These are phyloP conservation scores for Naematelia encephala DNA, from an alignment of 768 basidiomycete genomes.

Conservation along the genomic window DNA sequence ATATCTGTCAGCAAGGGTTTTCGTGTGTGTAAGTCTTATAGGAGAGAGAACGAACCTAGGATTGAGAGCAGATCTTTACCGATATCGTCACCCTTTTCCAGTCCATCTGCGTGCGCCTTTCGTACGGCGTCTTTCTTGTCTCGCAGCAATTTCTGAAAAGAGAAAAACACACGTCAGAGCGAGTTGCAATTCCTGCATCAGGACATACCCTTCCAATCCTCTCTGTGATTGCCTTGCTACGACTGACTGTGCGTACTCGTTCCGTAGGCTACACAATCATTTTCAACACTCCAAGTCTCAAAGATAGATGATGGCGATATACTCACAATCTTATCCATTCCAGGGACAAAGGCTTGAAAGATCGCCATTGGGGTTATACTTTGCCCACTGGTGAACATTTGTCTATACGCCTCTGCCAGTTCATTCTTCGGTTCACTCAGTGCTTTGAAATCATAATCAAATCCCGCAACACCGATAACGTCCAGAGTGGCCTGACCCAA, in stretches of 20 bases:
- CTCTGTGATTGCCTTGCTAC: conserved; percentile 56
- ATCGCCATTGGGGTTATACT: conserved; percentile 20
- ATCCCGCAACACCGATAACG: conserved; percentile 73
- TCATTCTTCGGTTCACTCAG: conserved; percentile 81
- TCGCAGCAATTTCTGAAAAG: conserved; percentile 64
- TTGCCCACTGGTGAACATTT: conserved; percentile 33
- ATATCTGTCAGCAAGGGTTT: no score
- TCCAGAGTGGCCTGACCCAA: conserved; percentile 69
- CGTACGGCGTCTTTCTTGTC: conserved; percentile 70
- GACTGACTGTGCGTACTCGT: conserved; percentile 54
- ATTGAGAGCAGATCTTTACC: conserved; percentile 76
- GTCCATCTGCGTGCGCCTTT: conserved; percentile 25
- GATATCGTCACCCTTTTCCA: conserved; percentile 56
- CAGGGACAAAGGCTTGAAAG: conserved; percentile 53
- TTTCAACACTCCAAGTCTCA: neutral
- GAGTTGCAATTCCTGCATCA: conserved; percentile 52
- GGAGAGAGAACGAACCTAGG: conserved; percentile 58
- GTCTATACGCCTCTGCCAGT: conserved; percentile 67
- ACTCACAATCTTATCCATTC: conserved; percentile 29
- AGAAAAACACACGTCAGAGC: neutral
- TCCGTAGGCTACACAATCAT: conserved; percentile 53
- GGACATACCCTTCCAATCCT: conserved; percentile 58
- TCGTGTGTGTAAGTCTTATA: neutral
- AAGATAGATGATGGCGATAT: neutral
- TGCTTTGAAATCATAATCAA: conserved; percentile 74